A percentile compares a stretch with the other conserved stretches of the same genome.
These are phyloP conservation scores for Fusarium sp. DNA, from an alignment of 2,329 filamentous ascomycete species.

Conservation along the genomic window DNA sequence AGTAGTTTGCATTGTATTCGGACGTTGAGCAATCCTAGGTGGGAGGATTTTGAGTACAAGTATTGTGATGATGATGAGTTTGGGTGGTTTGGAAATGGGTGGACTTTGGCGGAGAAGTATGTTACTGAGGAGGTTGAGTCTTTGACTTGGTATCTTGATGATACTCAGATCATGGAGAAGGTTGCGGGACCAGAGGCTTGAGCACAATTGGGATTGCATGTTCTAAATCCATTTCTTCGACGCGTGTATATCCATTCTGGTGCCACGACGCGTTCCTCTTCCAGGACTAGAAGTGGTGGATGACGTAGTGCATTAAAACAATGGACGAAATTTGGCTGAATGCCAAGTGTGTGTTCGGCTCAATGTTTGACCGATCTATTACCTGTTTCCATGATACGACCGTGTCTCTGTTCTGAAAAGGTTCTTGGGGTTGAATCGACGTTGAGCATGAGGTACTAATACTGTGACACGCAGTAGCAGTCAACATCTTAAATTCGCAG, in stretches of 20 bases:
- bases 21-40: constrained; percentile 5
- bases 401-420: no score
- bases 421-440: rapidly evolving
- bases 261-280: background rate
- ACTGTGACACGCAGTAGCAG: rapidly evolving
- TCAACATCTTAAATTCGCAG: rapidly evolving
- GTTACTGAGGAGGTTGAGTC: constrained; percentile 17
- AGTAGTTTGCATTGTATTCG: constrained; percentile 22
- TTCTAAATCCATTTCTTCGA: background rate
- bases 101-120: constrained; percentile 18
- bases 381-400: no score
- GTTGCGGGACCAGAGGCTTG: rapidly evolving
- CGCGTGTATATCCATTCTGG: background rate
- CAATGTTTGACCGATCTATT: background rate
- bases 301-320: background rate
- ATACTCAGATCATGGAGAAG: constrained; percentile 11
- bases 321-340: rapidly evolving
- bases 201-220: background rate
- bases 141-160: constrained; percentile 22
- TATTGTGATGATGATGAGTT: constrained; percentile 25
- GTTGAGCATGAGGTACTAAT: rapidly evolving
- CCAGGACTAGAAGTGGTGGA: rapidly evolving
- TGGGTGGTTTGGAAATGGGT: constrained; percentile 25
- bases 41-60: constrained; percentile 21
- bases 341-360: background rate